These are phyloP conservation scores for Acacia pycnantha DNA, from an alignment of 331 rosid species.

Conservation along the genomic window DNA sequence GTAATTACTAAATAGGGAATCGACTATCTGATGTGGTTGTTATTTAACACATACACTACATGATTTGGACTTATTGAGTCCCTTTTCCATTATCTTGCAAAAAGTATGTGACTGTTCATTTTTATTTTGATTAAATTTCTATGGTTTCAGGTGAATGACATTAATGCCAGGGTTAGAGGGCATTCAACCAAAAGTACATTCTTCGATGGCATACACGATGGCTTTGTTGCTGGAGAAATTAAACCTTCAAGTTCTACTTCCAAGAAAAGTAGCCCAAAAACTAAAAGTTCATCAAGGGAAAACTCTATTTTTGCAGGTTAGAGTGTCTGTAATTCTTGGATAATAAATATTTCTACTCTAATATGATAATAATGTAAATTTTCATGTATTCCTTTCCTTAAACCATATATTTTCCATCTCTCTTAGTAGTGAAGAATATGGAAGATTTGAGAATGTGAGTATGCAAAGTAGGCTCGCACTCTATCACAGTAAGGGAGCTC, in stretches of 20 bases:
- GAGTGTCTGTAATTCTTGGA: constrained; percentile 40
- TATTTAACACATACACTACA: constrained; percentile 5
- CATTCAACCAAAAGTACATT: constrained; percentile 75
- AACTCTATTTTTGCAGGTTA: constrained; percentile 81
- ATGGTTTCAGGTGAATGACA: constrained; percentile 80
- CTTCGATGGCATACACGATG: constrained; percentile 67
- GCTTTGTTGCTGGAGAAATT: constrained; percentile 66
- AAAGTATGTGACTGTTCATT: constrained; percentile 6
- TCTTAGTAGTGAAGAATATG: background rate
- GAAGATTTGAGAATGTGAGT: background rate
- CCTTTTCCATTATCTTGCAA: constrained; percentile 21
- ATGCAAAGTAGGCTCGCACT: background rate
- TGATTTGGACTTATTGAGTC: constrained; percentile 23
- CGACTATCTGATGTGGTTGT: constrained; percentile 13
- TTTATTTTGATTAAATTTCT: constrained; percentile 10
- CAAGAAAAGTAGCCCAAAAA: constrained; percentile 92
- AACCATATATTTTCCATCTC: constrained; percentile 11
- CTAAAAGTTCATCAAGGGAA: constrained; percentile 85
- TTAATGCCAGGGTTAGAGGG: constrained; percentile 95
- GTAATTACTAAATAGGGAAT: constrained; percentile 43
- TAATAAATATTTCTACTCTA: constrained; percentile 10
- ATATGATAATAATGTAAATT: background rate
- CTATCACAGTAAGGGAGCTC: background rate
- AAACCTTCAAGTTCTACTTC: constrained; percentile 57
- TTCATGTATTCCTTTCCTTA: background rate